Evolutionary conservation across 495 filamentous ascomycete species (phyloP).

Genomic region (Penicillium maclennaniae): DNA sequence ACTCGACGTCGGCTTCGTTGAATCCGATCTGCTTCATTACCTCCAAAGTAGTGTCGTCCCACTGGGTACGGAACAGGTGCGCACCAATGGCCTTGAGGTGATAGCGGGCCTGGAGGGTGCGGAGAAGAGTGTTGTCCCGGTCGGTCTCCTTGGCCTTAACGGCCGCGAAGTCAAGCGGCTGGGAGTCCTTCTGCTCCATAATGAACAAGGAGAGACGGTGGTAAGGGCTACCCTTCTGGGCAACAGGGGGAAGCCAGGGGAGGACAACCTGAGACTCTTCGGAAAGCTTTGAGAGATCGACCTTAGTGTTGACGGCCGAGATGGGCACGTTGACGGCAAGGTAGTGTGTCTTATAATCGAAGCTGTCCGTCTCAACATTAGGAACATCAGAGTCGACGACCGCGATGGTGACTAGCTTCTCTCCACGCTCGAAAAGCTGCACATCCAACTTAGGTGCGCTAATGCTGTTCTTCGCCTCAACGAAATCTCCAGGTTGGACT

Average conservation of each 20-base stretch:
- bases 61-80: constrained; percentile 79
- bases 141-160: constrained; percentile 50
- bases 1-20: constrained; percentile 75
- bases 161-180: constrained; percentile 54
- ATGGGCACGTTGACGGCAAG: constrained; percentile 66
- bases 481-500: constrained; percentile 70
- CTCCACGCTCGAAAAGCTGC: constrained; percentile 76
- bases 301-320: constrained; percentile 49
- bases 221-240: constrained; percentile 87
- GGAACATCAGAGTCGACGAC: constrained; percentile 92
- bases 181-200: constrained; percentile 66
- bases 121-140: constrained; percentile 66
- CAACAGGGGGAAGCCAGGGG: constrained; percentile 79
- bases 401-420: constrained; percentile 76
- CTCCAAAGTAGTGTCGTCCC: constrained; percentile 79
- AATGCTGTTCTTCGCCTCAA: constrained; percentile 67
- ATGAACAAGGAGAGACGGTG: constrained; percentile 83
- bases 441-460: constrained; percentile 68
- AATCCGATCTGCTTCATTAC: constrained; percentile 81
- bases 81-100: constrained; percentile 71
- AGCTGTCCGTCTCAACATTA: constrained; percentile 68
- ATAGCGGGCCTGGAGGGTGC: constrained; percentile 66
- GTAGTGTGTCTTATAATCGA: constrained; percentile 78
- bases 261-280: constrained; percentile 62
- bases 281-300: constrained; percentile 50